A percentile compares a stretch with the other conserved stretches of the same genome.
phyloP scores from a whole-genome alignment of 805 yeast genomes.

The Barnettozyma wickerhamii region DNA sequence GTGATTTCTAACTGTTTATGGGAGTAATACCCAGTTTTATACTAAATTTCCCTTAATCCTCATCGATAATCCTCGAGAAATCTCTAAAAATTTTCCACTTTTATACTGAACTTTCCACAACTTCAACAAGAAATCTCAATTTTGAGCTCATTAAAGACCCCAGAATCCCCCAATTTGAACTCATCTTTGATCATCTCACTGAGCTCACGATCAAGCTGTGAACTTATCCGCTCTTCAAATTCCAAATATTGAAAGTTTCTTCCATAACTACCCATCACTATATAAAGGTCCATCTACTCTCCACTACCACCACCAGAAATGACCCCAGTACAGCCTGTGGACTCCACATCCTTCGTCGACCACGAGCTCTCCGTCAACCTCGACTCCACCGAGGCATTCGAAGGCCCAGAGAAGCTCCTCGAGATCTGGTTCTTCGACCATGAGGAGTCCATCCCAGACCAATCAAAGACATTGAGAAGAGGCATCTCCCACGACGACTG shows the following conservation, averaged over 20 bases:
- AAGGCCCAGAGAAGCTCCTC: constrained; percentile 93
- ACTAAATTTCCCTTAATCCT: not conserved
- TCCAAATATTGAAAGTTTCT: too few relatives aligned
- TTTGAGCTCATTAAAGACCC: too few relatives aligned
- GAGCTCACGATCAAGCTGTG: not conserved
- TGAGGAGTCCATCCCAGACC: constrained; percentile 30
- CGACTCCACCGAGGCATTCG: constrained; percentile 90
- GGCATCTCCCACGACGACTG: constrained; percentile 62
- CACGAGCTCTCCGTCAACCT: constrained; percentile 72
- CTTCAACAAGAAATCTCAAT: too few relatives aligned
- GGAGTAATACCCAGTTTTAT: too few relatives aligned
- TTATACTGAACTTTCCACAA: too few relatives aligned
- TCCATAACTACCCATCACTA: not conserved
- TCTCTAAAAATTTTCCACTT: too few relatives aligned
- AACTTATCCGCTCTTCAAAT: not conserved
- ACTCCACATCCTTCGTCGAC: constrained; percentile 56
- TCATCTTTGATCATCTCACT: too few relatives aligned
- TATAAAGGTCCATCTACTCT: too few relatives aligned
- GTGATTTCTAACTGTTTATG: too few relatives aligned
- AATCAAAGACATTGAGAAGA: constrained; percentile 46
- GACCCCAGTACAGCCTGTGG: constrained; percentile 33
- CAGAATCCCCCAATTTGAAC: too few relatives aligned
- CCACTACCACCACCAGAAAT: constrained; percentile 2
- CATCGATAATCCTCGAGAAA: not conserved
- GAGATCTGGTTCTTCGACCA: constrained; percentile 82